phyloP scores from a whole-genome alignment of 2,329 filamentous ascomycete species.

The Claviceps lovelessii region DNA sequence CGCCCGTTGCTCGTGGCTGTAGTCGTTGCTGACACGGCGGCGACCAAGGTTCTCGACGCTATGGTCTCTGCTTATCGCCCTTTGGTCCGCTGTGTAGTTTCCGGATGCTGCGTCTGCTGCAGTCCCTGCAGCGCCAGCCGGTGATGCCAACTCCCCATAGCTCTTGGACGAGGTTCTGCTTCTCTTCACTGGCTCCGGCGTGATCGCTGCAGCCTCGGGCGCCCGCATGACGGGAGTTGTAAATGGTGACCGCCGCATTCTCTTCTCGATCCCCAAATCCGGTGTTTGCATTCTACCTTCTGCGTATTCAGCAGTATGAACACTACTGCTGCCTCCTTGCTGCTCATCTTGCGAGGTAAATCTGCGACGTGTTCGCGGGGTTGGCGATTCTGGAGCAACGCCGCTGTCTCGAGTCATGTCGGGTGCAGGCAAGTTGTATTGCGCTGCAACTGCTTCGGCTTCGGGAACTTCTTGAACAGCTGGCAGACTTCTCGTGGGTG shows the following conservation, averaged over 20 bases:
- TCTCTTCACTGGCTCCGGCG: slow-evolving; percentile 32
- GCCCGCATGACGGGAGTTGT: slow-evolving; percentile 27
- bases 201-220: slow-evolving; percentile 20
- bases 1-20: neutral
- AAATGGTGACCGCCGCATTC: slow-evolving; percentile 18
- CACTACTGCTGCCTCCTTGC: slow-evolving; percentile 41
- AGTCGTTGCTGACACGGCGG: slow-evolving; percentile 5
- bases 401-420: slow-evolving; percentile 25
- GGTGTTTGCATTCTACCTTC: slow-evolving; percentile 19
- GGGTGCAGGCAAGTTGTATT: slow-evolving; percentile 12
- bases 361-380: slow-evolving; percentile 22
- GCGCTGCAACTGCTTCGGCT: slow-evolving; percentile 22
- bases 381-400: slow-evolving; percentile 27
- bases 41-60: slow-evolving; percentile 5
- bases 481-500: slow-evolving; percentile 30
- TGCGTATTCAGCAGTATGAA: slow-evolving; percentile 37
- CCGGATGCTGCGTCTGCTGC: neutral
- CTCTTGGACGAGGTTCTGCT: slow-evolving; percentile 12
- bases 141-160: slow-evolving; percentile 15
- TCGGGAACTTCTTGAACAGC: slow-evolving; percentile 38
- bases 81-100: neutral
- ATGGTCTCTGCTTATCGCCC: neutral
- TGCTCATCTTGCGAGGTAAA: slow-evolving; percentile 19
- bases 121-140: neutral
- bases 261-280: slow-evolving; percentile 14